These are phyloP conservation scores for Echinochloa phyllopogon DNA, from an alignment of 176 grass and related monocot genomes.

Conservation along the genomic window DNA sequence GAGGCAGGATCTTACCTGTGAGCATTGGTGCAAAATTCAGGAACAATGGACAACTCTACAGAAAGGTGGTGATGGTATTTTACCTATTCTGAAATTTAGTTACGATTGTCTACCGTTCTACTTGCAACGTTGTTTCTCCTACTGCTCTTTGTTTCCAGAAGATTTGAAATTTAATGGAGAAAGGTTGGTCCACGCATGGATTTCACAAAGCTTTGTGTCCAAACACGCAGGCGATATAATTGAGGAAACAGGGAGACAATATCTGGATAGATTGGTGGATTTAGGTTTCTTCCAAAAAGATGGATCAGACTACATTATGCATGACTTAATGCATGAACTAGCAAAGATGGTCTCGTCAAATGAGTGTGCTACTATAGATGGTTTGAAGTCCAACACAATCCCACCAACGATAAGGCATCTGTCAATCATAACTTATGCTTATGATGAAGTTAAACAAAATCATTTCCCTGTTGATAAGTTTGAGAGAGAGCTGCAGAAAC, in stretches of 20 bases:
- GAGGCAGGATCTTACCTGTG: background rate
- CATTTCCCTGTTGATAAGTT: background rate
- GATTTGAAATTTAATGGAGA: background rate
- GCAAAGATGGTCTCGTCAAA: background rate
- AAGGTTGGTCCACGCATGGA: background rate
- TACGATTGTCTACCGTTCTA: background rate
- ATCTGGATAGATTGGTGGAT: background rate
- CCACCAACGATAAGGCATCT: background rate
- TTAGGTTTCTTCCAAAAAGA: background rate
- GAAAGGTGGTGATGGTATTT: background rate
- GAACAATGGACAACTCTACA: background rate
- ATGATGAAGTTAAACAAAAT: background rate
- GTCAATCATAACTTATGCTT: background rate
- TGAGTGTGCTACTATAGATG: background rate
- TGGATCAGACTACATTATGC: background rate
- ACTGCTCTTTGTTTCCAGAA: background rate
- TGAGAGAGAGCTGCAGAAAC: background rate
- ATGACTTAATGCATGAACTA: background rate
- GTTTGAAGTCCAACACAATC: background rate
- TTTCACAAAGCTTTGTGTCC: background rate
- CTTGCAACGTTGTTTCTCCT: background rate
- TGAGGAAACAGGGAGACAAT: background rate
- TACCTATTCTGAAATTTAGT: background rate
- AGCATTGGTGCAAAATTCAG: conserved; percentile 21
- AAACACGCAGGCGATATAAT: background rate